A percentile compares a stretch with the other conserved stretches of the same genome.
These are phyloP conservation scores for Hymenochaete sp. DNA, from an alignment of 1,284 basidiomycete genomes.

Conservation along the genomic window DNA sequence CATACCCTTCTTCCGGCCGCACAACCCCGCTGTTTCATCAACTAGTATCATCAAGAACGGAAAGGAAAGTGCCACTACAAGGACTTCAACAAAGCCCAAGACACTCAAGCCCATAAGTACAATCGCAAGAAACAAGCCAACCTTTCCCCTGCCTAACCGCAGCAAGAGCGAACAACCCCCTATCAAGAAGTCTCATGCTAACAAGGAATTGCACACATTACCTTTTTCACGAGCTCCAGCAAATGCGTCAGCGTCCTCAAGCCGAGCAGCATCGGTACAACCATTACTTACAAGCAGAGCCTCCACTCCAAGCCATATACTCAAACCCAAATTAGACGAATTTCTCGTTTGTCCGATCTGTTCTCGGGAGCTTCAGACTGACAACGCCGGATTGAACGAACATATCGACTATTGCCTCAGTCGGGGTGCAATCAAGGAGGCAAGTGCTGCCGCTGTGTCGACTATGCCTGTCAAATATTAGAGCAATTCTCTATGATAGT, in stretches of 20 bases:
- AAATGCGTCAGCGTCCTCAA: too few species aligned
- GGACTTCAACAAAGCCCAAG: slow-evolving; percentile 1
- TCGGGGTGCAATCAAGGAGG: slow-evolving; percentile 54
- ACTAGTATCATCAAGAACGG: slow-evolving; percentile 10
- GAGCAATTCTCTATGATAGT: too few species aligned
- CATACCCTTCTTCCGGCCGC: slow-evolving; percentile 10
- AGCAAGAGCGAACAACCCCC: slow-evolving; percentile 14
- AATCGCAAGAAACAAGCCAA: not conserved
- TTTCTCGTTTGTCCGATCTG: slow-evolving; percentile 74
- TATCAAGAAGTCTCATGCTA: too few species aligned
- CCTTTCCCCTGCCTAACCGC: not conserved
- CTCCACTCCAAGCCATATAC: too few species aligned
- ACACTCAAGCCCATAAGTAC: slow-evolving; percentile 11
- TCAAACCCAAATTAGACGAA: too few species aligned
- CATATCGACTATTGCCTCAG: slow-evolving; percentile 76
- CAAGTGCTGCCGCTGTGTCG: too few species aligned
- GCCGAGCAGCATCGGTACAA: too few species aligned
- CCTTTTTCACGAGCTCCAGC: too few species aligned
- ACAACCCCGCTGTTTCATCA: not conserved
- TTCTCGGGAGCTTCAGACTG: slow-evolving; percentile 41
- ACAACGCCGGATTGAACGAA: slow-evolving; percentile 61
- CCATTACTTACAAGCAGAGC: too few species aligned
- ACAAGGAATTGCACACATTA: too few species aligned
- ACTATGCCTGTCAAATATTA: not conserved
- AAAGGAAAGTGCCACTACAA: slow-evolving; percentile 7